Evolutionary conservation across 192 early-diverging fungal species (phyloP).

Genomic region (Phlyctochytrium bullatum): DNA sequence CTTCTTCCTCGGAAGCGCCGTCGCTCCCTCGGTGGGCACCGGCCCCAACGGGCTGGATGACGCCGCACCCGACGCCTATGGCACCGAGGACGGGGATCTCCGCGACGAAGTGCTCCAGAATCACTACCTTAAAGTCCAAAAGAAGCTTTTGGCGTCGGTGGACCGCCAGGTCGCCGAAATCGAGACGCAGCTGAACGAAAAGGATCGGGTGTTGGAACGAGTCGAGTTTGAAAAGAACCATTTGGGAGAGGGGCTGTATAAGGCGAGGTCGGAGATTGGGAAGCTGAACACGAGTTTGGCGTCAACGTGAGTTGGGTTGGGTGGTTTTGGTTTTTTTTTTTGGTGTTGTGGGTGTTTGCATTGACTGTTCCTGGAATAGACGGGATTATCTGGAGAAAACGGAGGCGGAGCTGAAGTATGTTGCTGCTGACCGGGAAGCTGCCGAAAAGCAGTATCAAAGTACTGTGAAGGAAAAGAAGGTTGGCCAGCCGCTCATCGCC

Average conservation of each 20-base stretch:
- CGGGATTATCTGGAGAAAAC: constrained; percentile 20
- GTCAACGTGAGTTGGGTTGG: constrained; percentile 43
- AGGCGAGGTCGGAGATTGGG: constrained; percentile 43
- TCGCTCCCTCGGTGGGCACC: too few species aligned
- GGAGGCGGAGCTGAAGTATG: constrained; percentile 13
- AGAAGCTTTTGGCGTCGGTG: constrained; percentile 38
- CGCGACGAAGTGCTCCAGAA: constrained; percentile 43
- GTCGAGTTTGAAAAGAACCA: constrained; percentile 44
- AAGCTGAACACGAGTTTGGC: constrained; percentile 39
- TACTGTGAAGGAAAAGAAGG: constrained; percentile 21
- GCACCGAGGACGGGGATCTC: too few species aligned
- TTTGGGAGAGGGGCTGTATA: constrained; percentile 43
- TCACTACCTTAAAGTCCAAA: constrained; percentile 41
- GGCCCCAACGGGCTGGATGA: too few species aligned
- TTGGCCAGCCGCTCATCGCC: constrained; percentile 2
- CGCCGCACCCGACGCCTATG: too few species aligned
- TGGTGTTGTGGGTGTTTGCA: not conserved
- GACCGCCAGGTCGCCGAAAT: constrained; percentile 44
- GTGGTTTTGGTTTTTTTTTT: too few species aligned
- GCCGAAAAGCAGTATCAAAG: constrained; percentile 27
- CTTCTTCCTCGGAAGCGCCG: too few species aligned
- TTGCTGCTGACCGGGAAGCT: constrained; percentile 34
- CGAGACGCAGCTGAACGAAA: constrained; percentile 39
- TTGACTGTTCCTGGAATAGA: constrained; percentile 5
- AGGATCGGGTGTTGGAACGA: constrained; percentile 31